phyloP scores from a whole-genome alignment of 352 stramenopile genomes.

The Phytopythium vexans region DNA sequence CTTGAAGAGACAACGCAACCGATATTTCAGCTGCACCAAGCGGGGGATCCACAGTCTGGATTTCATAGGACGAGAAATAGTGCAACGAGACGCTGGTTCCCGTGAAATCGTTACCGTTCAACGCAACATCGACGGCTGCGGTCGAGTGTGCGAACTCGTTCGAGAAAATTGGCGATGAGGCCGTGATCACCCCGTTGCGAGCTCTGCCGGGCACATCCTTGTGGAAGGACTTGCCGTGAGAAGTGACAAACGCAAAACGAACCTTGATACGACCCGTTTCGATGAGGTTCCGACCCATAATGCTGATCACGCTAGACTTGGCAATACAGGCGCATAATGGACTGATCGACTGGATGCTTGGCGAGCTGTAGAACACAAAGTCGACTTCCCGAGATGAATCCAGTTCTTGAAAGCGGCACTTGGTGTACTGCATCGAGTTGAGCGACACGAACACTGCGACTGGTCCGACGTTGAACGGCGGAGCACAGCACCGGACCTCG shows the following conservation, averaged over 20 bases:
- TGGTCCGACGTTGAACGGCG: conserved; percentile 54
- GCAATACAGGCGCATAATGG: conserved; percentile 54
- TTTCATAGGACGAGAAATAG: conserved; percentile 52
- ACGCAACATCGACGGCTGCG: conserved; percentile 50
- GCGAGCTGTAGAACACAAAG: conserved; percentile 77
- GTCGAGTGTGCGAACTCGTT: conserved; percentile 42
- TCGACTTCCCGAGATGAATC: conserved; percentile 37
- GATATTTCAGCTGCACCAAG: conserved; percentile 61
- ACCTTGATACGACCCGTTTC: conserved; percentile 77
- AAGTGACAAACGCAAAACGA: conserved; percentile 38
- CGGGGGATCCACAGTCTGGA: conserved; percentile 41
- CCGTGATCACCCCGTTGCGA: conserved; percentile 47
- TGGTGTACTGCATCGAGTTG: conserved; percentile 74
- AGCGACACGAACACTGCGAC: conserved; percentile 63
- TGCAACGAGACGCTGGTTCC: conserved; percentile 37
- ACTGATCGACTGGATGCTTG: conserved; percentile 45
- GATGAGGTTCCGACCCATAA: conserved; percentile 66
- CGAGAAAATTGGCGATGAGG: conserved; percentile 39
- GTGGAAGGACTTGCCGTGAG: conserved; percentile 27
- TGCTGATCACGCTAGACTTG: conserved; percentile 42
- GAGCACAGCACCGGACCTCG: conserved; percentile 60
- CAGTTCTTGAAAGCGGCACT: conserved; percentile 56
- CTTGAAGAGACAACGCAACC: conserved; percentile 29
- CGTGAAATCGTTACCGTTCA: conserved; percentile 72
- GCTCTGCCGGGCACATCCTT: conserved; percentile 37